Evolutionary conservation across 2,329 filamentous ascomycete genomes (phyloP), one percentile per base, ranked within the genome.

Genomic region (Colletotrichum chlorophyti): DNA sequence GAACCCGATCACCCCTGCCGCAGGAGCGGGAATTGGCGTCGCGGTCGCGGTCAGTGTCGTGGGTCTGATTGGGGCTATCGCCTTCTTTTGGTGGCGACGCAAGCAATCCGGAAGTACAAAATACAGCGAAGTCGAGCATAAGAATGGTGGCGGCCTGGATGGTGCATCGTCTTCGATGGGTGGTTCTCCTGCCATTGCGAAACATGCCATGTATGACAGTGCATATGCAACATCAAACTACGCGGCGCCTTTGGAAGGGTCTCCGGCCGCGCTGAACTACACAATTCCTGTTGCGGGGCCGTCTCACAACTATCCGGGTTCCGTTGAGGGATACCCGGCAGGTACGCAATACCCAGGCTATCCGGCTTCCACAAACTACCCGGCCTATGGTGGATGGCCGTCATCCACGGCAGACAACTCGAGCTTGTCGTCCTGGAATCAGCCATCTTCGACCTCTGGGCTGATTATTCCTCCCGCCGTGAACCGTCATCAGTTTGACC

Each of bases 1-100:
- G n/a, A 29, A 27, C 32, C 59, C 65, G 3, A 63, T 72, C 29
- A 72, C 70, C 2, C 38, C 67, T 6, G 70, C 64, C 31, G 69
- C 68, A 2, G 65, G 66, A 6, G 70, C 69, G 6, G 71, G 70
- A n/a, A 68, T 73, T 15, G 69, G 67, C 6, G 62, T 72, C 23
- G 70, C 68, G 17, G 65, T 64, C 24, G 65, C 62, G 3, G 50
- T 73, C 15, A 69, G 58, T 31, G 62, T 68, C 32, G 53, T 73
- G 26, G 64, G 59, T 34, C 49, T 64, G 42, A 49, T 70, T 27
- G 64, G 49, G 14, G 45, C 66, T 7, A 45, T 53, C 3, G 60
- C 62, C 23, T 66, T 72, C 59, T 65, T 71, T 41, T 57, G 69
- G 55, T 69, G 68, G 65, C 67, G 66, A 21, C 67, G 65, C 15